phyloP scores from a whole-genome alignment of 176 grass and related monocot species.

The Tuctoria greenei region DNA sequence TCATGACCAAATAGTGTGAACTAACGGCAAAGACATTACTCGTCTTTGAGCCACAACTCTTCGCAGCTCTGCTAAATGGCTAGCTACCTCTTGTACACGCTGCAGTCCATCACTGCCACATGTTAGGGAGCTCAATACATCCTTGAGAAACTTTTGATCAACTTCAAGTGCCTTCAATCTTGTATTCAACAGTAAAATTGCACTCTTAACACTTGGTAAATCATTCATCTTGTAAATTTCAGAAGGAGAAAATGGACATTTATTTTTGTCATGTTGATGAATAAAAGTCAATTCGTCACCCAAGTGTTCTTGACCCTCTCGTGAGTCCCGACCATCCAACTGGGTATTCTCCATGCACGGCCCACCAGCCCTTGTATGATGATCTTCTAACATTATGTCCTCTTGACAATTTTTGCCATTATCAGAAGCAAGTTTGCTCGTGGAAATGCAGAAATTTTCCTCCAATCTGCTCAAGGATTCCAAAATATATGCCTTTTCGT shows the following conservation, averaged over 20 bases:
- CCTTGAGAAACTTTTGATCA: constrained; percentile 58
- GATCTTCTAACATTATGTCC: constrained; percentile 6
- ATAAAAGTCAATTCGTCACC: constrained; percentile 6
- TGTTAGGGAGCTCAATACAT: constrained; percentile 46
- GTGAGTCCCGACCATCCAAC: not conserved
- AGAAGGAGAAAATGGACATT: constrained; percentile 24
- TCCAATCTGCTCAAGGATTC: constrained; percentile 54
- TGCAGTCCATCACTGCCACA: constrained; percentile 44
- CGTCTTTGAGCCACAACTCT: constrained; percentile 32
- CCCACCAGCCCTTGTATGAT: constrained; percentile 11
- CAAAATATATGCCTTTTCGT: constrained; percentile 53
- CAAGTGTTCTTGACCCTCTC: not conserved
- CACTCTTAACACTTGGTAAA: constrained; percentile 19
- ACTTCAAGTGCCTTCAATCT: constrained; percentile 54
- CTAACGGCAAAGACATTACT: constrained; percentile 12
- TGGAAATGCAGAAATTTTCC: constrained; percentile 45
- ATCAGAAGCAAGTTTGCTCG: constrained; percentile 37
- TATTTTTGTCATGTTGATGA: constrained; percentile 1
- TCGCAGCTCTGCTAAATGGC: constrained; percentile 54
- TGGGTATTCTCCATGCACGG: not conserved
- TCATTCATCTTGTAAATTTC: not conserved
- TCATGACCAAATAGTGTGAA: constrained; percentile 2
- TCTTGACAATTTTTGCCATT: constrained; percentile 15
- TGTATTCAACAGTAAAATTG: constrained; percentile 39
- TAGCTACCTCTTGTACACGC: constrained; percentile 54